Evolutionary conservation across 2,329 filamentous ascomycete genomes (phyloP), one percentile per base, ranked within the genome.

Genomic region (Pseudogymnoascus sp.): DNA sequence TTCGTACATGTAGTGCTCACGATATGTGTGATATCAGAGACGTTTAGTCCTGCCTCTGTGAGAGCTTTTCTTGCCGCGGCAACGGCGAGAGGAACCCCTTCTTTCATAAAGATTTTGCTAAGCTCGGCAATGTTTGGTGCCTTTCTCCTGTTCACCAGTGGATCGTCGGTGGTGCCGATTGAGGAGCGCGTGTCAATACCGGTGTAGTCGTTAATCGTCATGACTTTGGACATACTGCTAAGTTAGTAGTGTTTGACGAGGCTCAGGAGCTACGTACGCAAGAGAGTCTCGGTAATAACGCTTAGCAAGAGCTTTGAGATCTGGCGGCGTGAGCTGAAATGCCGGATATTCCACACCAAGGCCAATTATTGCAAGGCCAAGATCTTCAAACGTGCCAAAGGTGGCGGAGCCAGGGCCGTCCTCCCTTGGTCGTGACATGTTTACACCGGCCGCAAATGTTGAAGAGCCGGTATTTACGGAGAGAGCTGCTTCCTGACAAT

Each of bases 1-100:
- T 89, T 84, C 8, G 86, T 89, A 71, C 87, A 89, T 4, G 86
- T 88, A 0, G 85, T 87, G 23, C 85, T 82, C 8, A 89, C 85
- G 42, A 88, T 78, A 69, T 89, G 87, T 2, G 86, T 89, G 66
- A 89, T 85, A 61, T 85, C 76, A 2, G 71, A 70, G 0, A 79
- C 71, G 44, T 80, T 77, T 44, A 86, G 72, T 15, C 77, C 76
- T 4, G 84, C 82, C 71, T 86, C 83, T 7, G 76, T 74, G 9
- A 86, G 76, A 4, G 84, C 84, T 71, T 84, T 83, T 26, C 77
- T 76, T 21, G 82, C 77, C 1, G 84, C 84, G 9, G 73, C 74
- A 5, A 86, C 76, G 6, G 84, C 83, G 1, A 87, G 75, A 1
- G 83, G 82, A 1, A 87, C 77, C 11, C 84, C 84, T 40, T 85